Conservation (phyloP, 192 early-diverging fungal genomes). For the Backusella mclennaniae region DNA sequence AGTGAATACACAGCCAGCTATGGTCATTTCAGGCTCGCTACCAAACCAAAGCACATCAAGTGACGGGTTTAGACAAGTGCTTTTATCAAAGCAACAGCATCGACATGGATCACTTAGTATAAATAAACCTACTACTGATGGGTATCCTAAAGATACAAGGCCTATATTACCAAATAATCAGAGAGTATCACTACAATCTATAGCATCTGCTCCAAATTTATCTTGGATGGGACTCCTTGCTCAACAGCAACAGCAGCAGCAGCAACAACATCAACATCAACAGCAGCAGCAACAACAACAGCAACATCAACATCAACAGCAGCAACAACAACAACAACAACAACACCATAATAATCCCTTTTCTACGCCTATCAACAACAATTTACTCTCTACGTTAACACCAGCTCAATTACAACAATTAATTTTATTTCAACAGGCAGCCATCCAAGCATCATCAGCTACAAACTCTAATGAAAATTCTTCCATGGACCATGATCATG, state of each 20-base stretch:
- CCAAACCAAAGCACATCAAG: background rate
- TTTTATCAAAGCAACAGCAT: conserved; percentile 10
- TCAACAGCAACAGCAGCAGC: background rate
- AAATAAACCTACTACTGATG: background rate
- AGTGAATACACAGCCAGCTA: background rate
- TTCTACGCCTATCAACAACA: background rate
- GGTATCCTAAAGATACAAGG: background rate
- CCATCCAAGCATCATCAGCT: background rate
- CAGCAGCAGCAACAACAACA: background rate
- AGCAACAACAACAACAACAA: background rate
- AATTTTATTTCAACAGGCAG: background rate
- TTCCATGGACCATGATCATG: background rate
- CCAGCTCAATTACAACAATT: conserved; percentile 7
- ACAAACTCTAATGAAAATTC: background rate
- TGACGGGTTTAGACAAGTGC: conserved; percentile 6
- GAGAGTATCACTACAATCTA: background rate
- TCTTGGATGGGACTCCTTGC: conserved; percentile 24
- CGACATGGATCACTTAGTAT: background rate
- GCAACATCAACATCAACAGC: background rate
- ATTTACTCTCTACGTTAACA: background rate
- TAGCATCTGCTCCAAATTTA: conserved; percentile 5
- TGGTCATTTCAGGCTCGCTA: conserved; percentile 13
- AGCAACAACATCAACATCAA: background rate
- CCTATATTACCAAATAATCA: conserved; percentile 1
- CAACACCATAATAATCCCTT: background rate